phyloP scores from a whole-genome alignment of 2,329 filamentous ascomycete species.

The Cordyceps cicadae region DNA sequence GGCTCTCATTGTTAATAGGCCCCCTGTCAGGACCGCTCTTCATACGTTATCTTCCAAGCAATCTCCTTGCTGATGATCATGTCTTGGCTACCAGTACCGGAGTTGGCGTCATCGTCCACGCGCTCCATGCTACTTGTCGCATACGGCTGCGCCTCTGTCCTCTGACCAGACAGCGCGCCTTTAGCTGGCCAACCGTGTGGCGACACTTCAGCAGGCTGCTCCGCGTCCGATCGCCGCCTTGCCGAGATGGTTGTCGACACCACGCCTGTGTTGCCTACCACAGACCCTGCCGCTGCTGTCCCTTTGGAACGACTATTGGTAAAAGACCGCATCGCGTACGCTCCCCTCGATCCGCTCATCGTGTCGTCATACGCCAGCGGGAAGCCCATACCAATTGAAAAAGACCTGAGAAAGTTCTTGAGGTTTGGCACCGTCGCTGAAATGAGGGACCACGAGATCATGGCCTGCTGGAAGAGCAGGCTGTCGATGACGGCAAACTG shows the following conservation, averaged over 20 bases:
- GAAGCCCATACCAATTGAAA: slow-evolving; percentile 13
- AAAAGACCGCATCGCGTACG: slow-evolving; percentile 9
- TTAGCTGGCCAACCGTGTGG: not conserved
- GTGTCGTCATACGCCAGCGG: slow-evolving; percentile 11
- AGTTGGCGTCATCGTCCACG: slow-evolving; percentile 5
- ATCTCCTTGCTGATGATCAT: slow-evolving; percentile 17
- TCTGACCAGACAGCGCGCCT: not conserved
- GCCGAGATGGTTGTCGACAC: slow-evolving; percentile 3
- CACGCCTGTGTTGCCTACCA: not conserved
- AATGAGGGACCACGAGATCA: slow-evolving; percentile 16
- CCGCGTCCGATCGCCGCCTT: not conserved
- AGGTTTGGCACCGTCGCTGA: slow-evolving; percentile 19
- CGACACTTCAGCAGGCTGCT: not conserved
- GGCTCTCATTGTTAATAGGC: not conserved
- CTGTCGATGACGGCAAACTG: slow-evolving; percentile 14
- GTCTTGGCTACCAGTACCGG: slow-evolving; percentile 14
- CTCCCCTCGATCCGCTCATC: slow-evolving; percentile 9
- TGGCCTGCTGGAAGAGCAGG: slow-evolving; percentile 16
- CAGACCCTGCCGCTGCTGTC: not conserved
- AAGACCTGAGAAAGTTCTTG: slow-evolving; percentile 17
- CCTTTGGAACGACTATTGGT: slow-evolving; percentile 8
- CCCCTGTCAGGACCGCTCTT: not conserved
- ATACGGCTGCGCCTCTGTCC: not conserved
- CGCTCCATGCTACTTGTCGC: slow-evolving; percentile 1
- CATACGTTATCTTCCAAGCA: slow-evolving; percentile 13